Percentiles rank a stretch among this genome's conserved stretches.
phyloP scores from a whole-genome alignment of 75 land plant genomes.

The Pinus albicaulis region DNA sequence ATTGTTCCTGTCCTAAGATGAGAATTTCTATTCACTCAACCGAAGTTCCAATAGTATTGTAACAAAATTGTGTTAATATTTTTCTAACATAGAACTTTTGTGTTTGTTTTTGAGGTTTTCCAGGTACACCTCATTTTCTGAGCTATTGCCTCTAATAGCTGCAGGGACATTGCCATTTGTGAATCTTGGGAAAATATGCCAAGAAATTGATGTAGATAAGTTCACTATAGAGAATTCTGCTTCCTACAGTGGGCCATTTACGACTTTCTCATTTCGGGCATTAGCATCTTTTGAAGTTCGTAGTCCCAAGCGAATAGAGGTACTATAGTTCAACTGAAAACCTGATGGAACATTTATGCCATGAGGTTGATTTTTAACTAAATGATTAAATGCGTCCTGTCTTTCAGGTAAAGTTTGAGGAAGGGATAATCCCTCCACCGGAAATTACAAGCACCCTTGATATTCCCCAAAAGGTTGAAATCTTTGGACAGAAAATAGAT shows the following conservation, averaged over 20 bases:
- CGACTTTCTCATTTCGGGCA: conserved; percentile 57
- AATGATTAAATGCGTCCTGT: background rate
- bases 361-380: background rate
- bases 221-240: conserved; percentile 40
- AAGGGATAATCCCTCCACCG: conserved; percentile 56
- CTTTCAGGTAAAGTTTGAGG: conserved; percentile 64
- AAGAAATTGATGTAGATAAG: conserved; percentile 36
- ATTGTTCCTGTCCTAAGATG: background rate
- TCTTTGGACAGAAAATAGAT: conserved; percentile 54
- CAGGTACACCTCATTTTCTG: conserved; percentile 76
- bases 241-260: conserved; percentile 49
- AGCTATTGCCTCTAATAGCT: conserved; percentile 66
- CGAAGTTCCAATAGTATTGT: background rate
- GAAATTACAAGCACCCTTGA: conserved; percentile 42
- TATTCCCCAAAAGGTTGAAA: conserved; percentile 42
- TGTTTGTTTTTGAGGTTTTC: background rate
- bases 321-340: conserved; percentile 5
- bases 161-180: conserved; percentile 38
- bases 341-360: background rate
- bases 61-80: background rate
- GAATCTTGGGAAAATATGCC: conserved; percentile 44
- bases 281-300: conserved; percentile 65
- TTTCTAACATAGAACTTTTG: background rate
- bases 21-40: background rate
- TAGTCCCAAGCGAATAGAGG: conserved; percentile 67